Evolutionary conservation across 2,329 filamentous ascomycete genomes (phyloP).

Genomic region (Epicoccum nigrum): DNA sequence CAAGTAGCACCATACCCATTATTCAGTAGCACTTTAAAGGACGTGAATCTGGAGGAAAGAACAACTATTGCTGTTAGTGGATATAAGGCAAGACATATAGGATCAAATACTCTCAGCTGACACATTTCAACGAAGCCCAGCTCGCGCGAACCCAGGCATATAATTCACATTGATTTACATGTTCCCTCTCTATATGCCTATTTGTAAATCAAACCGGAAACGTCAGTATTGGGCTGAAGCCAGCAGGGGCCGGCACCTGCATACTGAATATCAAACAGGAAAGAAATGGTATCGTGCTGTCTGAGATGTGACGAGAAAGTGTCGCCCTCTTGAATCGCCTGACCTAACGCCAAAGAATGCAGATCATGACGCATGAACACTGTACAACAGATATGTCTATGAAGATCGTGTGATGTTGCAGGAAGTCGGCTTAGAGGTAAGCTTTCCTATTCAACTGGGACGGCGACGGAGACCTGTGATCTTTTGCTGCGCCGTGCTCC

Average conservation of each 20-base stretch:
- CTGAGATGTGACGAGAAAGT: not conserved
- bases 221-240: not conserved
- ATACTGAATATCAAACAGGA: not conserved
- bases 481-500: conserved; percentile 5
- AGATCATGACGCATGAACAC: conserved; percentile 5
- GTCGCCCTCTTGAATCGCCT: conserved; percentile 1
- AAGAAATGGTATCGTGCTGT: conserved; percentile 12
- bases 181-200: not conserved
- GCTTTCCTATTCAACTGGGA: not conserved
- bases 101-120: not conserved
- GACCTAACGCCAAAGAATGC: conserved; percentile 13
- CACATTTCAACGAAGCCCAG: not conserved
- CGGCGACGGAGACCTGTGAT: not conserved
- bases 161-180: not conserved
- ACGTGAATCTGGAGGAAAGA: no score
- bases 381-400: not conserved
- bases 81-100: no score
- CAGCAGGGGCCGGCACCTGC: not conserved
- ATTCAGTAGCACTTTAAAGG: no score
- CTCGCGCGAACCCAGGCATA: not conserved
- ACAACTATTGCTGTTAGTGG: no score
- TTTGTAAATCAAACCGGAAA: not conserved
- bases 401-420: not conserved
- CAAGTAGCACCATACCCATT: no score
- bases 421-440: not conserved